A percentile compares a stretch with the other conserved stretches of the same genome.
Evolutionary conservation across 208 protist genomes (phyloP).

Genomic region (Wallacemonas sp.): DNA sequence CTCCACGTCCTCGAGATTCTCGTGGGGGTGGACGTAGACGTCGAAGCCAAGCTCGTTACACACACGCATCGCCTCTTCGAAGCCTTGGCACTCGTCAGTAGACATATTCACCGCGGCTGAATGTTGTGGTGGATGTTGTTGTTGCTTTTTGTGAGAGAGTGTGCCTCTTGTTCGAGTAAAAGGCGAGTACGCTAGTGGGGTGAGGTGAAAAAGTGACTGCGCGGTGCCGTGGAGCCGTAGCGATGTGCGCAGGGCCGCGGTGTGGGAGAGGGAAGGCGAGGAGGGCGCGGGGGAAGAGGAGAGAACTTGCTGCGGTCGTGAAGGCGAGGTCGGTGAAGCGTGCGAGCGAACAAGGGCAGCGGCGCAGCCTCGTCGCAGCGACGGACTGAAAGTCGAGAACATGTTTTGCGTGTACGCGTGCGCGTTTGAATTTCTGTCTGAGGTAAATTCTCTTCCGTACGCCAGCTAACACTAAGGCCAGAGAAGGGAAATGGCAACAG

Average conservation of each 20-base stretch:
- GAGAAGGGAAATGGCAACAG: too few species aligned
- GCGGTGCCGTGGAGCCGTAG: not conserved
- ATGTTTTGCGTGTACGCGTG: not conserved
- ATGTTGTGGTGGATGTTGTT: not conserved
- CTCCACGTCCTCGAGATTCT: constrained; percentile 25
- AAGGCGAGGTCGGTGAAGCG: not conserved
- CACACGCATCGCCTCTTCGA: constrained; percentile 33
- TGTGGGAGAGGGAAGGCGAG: not conserved
- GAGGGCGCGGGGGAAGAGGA: not conserved
- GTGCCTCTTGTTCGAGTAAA: too few species aligned
- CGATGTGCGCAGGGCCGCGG: not conserved
- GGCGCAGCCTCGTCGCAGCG: not conserved
- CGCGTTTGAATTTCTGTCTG: not conserved
- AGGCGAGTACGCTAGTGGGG: not conserved
- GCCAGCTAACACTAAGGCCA: not conserved
- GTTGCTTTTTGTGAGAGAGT: too few species aligned
- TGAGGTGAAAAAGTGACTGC: not conserved
- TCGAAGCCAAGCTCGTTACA: constrained; percentile 12
- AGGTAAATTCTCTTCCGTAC: not conserved
- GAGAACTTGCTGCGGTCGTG: not conserved
- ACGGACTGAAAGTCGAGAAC: not conserved
- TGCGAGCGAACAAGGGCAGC: not conserved
- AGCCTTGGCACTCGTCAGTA: constrained; percentile 43
- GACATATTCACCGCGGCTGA: constrained; percentile 27
- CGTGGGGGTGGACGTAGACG: constrained; percentile 12